Base-by-base conservation (phyloP, 139 green algal genomes). In the Tetraselmis chui region DNA sequence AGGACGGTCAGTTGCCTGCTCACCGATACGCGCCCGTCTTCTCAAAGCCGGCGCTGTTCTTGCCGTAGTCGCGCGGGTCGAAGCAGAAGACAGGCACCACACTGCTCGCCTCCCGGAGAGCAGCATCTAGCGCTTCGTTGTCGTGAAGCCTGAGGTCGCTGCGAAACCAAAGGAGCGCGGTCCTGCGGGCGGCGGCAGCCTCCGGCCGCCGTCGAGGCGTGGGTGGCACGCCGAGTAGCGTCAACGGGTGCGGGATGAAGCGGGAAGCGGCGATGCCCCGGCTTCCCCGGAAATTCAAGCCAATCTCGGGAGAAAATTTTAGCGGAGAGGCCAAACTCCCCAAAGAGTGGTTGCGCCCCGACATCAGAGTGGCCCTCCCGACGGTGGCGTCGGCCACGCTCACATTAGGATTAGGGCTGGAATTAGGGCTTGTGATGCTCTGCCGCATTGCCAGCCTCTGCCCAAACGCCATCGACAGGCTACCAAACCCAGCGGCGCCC, bases 111-210 rank as follows among this genome's bases (percentile, higher is more conserved):
- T 82, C 77, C 2, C 67, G 23, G 30, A 32, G 76, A 2, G 90
- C 90, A 1, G 29, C 30, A 29, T 74, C 76, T 32, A 94, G 85
- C 0, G 90, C 81, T 45, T 89, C 86, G 76, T 94, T 87, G 81
- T 94, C 90, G 76, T 93, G 89, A 77, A 92, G 80, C 28, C 90
- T 88, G 80, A 94, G 90, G 86, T 94, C 90, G 82, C 77, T 88
- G 32, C 87, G 86, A 28, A 92, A 88, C 86, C 86, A 92, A 67
- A 92, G n/a, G 1, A 92, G 28, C 31, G 84, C 84, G 1, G 86
- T 74, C 28, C 79, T 67, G 11, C 79, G 58, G 24, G 59, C 82
- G 31, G 59, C 84, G 29, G 22, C 45, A 18, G 45, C 45, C 45
- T 67, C 45, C 11, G 45, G 45, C 11, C 45, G 45, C 11, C 45